These are phyloP conservation scores for Corinectria fuckeliana DNA, from an alignment of 2,329 filamentous ascomycete genomes.

Conservation along the genomic window DNA sequence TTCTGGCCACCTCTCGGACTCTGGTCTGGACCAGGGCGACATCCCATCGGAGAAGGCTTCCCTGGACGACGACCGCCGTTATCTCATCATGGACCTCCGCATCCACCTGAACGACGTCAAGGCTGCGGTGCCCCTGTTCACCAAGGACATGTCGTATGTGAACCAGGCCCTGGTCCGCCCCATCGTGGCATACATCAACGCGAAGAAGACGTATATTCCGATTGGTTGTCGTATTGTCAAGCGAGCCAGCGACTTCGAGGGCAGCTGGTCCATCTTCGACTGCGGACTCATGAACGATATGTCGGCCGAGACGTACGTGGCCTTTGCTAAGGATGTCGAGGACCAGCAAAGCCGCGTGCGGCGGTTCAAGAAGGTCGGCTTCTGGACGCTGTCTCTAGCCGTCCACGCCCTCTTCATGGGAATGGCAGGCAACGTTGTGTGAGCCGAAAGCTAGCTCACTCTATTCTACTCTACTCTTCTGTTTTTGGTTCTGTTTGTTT, in stretches of 20 bases:
- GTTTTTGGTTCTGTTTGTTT: neutral
- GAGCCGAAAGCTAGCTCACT: conserved; percentile 13
- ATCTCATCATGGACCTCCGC: conserved; percentile 92
- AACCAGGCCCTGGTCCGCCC: conserved; percentile 95
- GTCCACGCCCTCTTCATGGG: conserved; percentile 95
- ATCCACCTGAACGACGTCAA: conserved; percentile 95
- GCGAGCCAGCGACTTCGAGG: conserved; percentile 86
- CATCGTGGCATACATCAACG: conserved; percentile 98
- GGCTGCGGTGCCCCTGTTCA: conserved; percentile 91
- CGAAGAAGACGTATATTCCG: conserved; percentile 91
- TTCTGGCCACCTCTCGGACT: conserved; percentile 44
- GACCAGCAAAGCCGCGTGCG: conserved; percentile 86
- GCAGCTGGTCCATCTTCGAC: conserved; percentile 93
- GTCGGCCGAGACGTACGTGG: conserved; percentile 91
- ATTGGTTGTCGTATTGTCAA: conserved; percentile 96
- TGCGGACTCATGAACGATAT: conserved; percentile 93
- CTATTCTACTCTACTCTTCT: conserved; percentile 20
- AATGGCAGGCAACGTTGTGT: conserved; percentile 81
- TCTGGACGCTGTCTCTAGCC: conserved; percentile 93
- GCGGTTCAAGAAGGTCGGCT: conserved; percentile 91
- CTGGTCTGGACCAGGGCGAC: conserved; percentile 17
- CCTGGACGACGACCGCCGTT: conserved; percentile 71
- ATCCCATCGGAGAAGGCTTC: conserved; percentile 14
- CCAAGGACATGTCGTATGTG: conserved; percentile 88
- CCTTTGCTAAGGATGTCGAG: conserved; percentile 89